These are phyloP conservation scores for Cladosporium halotolerans DNA, from an alignment of 2,329 filamentous ascomycete genomes.

Conservation along the genomic window DNA sequence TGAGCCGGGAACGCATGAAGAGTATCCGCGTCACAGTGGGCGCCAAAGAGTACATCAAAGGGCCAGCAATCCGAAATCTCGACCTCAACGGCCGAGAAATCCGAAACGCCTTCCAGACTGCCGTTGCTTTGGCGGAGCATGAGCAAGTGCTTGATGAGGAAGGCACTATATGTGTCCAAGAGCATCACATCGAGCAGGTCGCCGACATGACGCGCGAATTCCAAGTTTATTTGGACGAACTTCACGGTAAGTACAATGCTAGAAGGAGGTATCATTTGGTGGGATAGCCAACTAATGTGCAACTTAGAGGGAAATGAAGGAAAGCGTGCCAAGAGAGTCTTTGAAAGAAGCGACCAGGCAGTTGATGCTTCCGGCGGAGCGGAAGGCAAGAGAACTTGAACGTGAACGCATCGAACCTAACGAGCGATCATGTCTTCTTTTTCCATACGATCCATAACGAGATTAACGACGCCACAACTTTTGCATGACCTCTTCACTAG, in stretches of 20 bases:
- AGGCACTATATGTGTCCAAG: neutral
- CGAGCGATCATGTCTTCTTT: too few species aligned
- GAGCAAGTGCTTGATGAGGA: neutral
- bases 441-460: too few species aligned
- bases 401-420: too few species aligned
- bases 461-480: too few species aligned
- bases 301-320: neutral
- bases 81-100: constrained; percentile 34
- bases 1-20: neutral
- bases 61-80: neutral
- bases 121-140: constrained; percentile 26
- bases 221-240: neutral
- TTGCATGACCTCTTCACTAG: too few species aligned
- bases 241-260: neutral
- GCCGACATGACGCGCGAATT: neutral
- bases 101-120: constrained; percentile 32
- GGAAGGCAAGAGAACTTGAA: too few species aligned
- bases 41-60: constrained; percentile 3
- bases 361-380: too few species aligned
- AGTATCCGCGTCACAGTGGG: neutral
- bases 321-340: neutral
- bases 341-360: neutral
- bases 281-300: neutral
- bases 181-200: neutral
- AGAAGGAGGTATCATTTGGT: neutral